Evolutionary conservation across 2,329 filamentous ascomycete genomes (phyloP), one percentile per base, ranked within the genome.

Genomic region (Fusarium graminum): DNA sequence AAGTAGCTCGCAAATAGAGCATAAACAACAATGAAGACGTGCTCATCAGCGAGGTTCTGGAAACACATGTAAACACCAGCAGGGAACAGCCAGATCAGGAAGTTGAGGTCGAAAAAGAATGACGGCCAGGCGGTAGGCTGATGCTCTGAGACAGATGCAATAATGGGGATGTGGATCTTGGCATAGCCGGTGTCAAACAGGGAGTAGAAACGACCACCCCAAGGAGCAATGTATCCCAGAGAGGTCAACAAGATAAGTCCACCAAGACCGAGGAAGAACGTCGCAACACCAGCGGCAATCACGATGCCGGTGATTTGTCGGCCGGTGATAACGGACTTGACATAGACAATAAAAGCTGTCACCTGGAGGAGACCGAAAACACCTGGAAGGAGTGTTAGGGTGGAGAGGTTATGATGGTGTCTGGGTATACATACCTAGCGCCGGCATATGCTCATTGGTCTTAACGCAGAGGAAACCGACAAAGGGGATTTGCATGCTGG

Each of bases 81-180:
- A 6, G 95, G 95, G 88, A 99, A 98, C 51, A 99, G 88, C 95
- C 95, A 99, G 81, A 99, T 97, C 74, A 99, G 86, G 83, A 99
- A 89, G 83, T 97, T 97, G 72, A 99, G 85, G 75, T 99, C 95
- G 79, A 99, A 99, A 84, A 99, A 99, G 86, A 97, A 99, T 16
- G 96, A 93, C 4, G 95, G 95, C 95, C 95, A 99, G 41, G 95
- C 95, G 36, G 95, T 99, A 53, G 95, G 95, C 82, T 99, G 95
- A 82, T 99, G 95, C 82, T 99, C 95, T 2, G 95, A 99, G 44
- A 99, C 95, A n/a, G 95, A 99, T 5, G 95, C 95, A 78, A 99
- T 99, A 76, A 99, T 99, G 63, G 95, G 95, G 76, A 99, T 99
- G 76, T 99, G 95, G 67, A 98, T 96, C 85, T 99, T 99, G 74